Percentiles rank a stretch among this genome's conserved stretches.
phyloP scores from a whole-genome alignment of 2,329 filamentous ascomycete species.

The Cladophialophora psammophila region DNA sequence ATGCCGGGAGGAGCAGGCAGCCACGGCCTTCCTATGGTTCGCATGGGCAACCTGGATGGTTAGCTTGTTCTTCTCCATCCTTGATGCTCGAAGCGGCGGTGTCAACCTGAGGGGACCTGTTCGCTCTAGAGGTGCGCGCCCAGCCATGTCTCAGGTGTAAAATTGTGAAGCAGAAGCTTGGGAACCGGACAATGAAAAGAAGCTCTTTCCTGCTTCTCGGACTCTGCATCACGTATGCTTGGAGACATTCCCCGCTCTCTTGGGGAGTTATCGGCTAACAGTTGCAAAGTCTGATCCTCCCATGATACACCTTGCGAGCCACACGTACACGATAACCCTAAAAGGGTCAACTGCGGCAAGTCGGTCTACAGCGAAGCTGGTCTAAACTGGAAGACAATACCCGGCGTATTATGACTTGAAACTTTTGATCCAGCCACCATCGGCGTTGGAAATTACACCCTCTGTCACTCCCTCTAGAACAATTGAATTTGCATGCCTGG shows the following conservation, averaged over 20 bases:
- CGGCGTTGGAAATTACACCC: background rate
- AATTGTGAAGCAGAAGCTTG: conserved; percentile 29
- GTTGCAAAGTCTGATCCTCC: conserved; percentile 9
- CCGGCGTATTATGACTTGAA: conserved; percentile 19
- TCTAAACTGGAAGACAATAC: conserved; percentile 26
- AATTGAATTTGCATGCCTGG: conserved; percentile 9
- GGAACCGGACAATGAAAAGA: conserved; percentile 20
- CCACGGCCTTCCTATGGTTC: conserved; percentile 61
- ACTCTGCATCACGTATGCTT: conserved; percentile 35
- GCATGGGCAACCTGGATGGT: conserved; percentile 54
- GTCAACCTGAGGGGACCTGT: conserved; percentile 47
- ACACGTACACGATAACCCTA: background rate
- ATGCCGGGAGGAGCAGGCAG: conserved; percentile 61
- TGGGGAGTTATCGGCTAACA: conserved; percentile 6
- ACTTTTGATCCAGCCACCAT: background rate
- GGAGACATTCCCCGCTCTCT: conserved; percentile 11
- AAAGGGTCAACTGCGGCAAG: background rate
- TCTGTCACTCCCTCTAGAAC: conserved; percentile 17
- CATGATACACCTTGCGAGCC: background rate
- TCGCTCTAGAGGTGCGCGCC: conserved; percentile 46
- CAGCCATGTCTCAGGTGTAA: conserved; percentile 56
- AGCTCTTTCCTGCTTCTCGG: conserved; percentile 23
- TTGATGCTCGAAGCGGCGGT: conserved; percentile 46
- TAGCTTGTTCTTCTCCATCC: conserved; percentile 51
- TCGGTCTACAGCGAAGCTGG: conserved; percentile 20